These are phyloP conservation scores for Trichoderma reesei DNA, from an alignment of 495 filamentous ascomycete species.

Conservation along the genomic window DNA sequence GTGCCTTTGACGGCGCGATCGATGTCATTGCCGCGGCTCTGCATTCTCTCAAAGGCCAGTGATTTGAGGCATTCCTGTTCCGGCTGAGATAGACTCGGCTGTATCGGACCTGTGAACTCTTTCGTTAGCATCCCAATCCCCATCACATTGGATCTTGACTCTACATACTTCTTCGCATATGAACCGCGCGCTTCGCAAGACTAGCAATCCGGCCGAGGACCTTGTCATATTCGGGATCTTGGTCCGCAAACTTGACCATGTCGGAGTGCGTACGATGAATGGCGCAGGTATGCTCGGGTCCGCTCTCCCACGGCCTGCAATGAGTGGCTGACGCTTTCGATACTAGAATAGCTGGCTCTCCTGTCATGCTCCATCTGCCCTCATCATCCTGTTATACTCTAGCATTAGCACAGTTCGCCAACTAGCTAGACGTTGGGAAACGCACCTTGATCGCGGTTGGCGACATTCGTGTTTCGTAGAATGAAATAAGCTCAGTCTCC, in stretches of 20 bases:
- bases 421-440: background rate
- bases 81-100: background rate
- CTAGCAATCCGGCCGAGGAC: background rate
- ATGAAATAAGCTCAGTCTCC: background rate
- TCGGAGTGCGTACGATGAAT: background rate
- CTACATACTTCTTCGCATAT: background rate
- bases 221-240: background rate
- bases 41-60: constrained; percentile 22
- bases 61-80: constrained; percentile 18
- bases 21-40: constrained; percentile 18
- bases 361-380: background rate
- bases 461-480: background rate
- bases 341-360: background rate
- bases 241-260: background rate
- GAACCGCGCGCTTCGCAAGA: background rate
- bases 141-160: background rate
- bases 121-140: background rate
- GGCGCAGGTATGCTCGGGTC: constrained; percentile 14
- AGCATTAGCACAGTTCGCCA: background rate
- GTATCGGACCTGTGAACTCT: background rate
- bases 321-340: constrained; percentile 15
- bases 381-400: background rate
- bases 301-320: constrained; percentile 14
- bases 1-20: constrained; percentile 16
- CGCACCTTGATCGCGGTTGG: background rate